Conservation (phyloP, 306 rosid species). For the Casuarina equisetifolia region DNA sequence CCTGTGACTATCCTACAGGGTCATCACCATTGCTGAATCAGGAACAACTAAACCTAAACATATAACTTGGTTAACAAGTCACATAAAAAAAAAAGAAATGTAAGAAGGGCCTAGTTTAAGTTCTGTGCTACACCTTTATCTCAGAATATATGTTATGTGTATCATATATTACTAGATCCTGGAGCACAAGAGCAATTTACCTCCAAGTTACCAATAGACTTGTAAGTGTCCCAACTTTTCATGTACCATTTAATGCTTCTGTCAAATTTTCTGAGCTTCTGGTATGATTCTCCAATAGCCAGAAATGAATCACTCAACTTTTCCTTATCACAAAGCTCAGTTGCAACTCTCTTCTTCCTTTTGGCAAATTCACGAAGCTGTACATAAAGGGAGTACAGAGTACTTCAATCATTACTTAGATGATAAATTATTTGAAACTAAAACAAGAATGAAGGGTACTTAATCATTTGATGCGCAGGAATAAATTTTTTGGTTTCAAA, state of each 20-base stretch:
- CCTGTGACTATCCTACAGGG: conserved; percentile 11
- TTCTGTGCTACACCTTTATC: background rate
- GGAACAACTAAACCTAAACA: conserved; percentile 22
- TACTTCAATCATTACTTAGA: conserved; percentile 18
- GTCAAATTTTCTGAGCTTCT: conserved; percentile 69
- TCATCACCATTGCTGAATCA: conserved; percentile 9
- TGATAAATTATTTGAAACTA: background rate
- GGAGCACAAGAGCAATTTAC: conserved; percentile 42
- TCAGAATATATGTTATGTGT: background rate
- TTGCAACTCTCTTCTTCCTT: conserved; percentile 68
- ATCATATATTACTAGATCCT: conserved; percentile 10
- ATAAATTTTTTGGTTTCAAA: too few relatives aligned
- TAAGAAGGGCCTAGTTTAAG: background rate
- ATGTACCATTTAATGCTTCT: conserved; percentile 77
- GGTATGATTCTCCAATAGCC: conserved; percentile 76
- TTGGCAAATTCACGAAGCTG: conserved; percentile 75
- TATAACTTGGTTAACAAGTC: background rate
- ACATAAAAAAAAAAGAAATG: background rate
- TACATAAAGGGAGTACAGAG: conserved; percentile 32
- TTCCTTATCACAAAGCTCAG: conserved; percentile 73
- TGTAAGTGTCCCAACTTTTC: conserved; percentile 75
- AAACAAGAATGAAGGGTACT: background rate
- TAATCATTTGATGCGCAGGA: background rate
- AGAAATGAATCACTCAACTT: conserved; percentile 66
- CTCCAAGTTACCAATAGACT: conserved; percentile 72